Conservation (phyloP, 352 stramenopile species). For the Pythium graminicola region DNA sequence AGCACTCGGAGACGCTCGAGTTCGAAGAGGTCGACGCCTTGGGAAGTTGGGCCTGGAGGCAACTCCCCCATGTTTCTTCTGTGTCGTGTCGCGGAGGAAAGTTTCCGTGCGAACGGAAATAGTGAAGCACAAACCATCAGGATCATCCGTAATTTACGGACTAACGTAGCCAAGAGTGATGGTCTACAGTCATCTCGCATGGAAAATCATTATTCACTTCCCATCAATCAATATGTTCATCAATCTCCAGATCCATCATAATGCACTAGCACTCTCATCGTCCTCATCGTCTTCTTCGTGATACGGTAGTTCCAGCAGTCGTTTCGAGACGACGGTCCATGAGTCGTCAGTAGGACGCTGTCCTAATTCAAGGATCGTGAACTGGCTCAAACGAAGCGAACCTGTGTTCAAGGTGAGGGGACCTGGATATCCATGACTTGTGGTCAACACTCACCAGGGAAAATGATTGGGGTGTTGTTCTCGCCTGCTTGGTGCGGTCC, state of each 20-base stretch:
- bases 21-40: constrained; percentile 35
- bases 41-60: constrained; percentile 4
- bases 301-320: constrained; percentile 14
- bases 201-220: constrained; percentile 2
- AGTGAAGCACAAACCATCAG: background rate
- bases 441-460: constrained; percentile 35
- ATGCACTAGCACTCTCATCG: background rate
- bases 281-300: constrained; percentile 9
- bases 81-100: constrained; percentile 8
- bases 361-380: constrained; percentile 64
- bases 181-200: background rate
- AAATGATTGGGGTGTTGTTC: constrained; percentile 43
- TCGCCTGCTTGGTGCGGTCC: constrained; percentile 40
- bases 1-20: constrained; percentile 56
- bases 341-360: constrained; percentile 39
- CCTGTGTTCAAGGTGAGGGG: too few species aligned
- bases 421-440: background rate
- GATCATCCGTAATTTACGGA: constrained; percentile 3
- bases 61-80: background rate
- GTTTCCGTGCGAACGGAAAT: too few species aligned
- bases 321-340: constrained; percentile 35
- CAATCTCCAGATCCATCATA: background rate
- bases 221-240: background rate
- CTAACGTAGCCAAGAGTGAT: constrained; percentile 2
- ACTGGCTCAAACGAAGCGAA: constrained; percentile 60